Conservation (phyloP, 2,329 filamentous ascomycete genomes). For the Fusarium anguioides region DNA sequence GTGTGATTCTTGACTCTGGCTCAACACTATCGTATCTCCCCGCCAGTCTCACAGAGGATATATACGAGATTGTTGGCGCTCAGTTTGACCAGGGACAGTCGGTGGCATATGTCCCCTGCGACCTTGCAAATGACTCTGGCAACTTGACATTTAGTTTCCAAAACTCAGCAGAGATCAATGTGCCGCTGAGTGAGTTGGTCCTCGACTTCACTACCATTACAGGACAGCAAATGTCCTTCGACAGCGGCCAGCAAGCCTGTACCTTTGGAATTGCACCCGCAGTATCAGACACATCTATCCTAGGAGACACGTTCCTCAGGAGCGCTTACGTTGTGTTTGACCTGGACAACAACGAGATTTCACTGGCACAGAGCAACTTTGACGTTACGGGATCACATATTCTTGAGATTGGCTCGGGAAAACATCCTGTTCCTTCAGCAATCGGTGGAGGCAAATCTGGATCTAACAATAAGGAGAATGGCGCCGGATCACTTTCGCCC, state of each 20-base stretch:
- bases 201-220: slow-evolving; percentile 61
- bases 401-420: slow-evolving; percentile 65
- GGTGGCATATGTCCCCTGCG: slow-evolving; percentile 71
- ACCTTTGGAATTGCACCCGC: slow-evolving; percentile 75
- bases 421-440: slow-evolving; percentile 64
- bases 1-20: slow-evolving; percentile 77
- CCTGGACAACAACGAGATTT: slow-evolving; percentile 76
- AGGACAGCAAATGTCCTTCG: slow-evolving; percentile 62
- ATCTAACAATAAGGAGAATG: slow-evolving; percentile 12
- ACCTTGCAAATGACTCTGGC: slow-evolving; percentile 55
- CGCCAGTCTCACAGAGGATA: slow-evolving; percentile 60
- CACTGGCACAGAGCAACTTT: slow-evolving; percentile 74
- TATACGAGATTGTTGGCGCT: slow-evolving; percentile 70
- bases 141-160: slow-evolving; percentile 66
- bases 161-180: slow-evolving; percentile 60
- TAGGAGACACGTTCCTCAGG: slow-evolving; percentile 80
- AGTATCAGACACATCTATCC: slow-evolving; percentile 64
- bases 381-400: slow-evolving; percentile 62
- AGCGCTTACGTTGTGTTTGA: slow-evolving; percentile 83
- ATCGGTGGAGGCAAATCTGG: slow-evolving; percentile 53
- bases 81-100: slow-evolving; percentile 64
- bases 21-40: slow-evolving; percentile 76
- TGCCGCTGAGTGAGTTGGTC: slow-evolving; percentile 69
- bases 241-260: slow-evolving; percentile 67
- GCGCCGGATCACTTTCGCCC: slow-evolving; percentile 19